Evolutionary conservation across 768 basidiomycete species (phyloP), one percentile per base, ranked within the genome.

Genomic region (Hirschioporus abietinus): DNA sequence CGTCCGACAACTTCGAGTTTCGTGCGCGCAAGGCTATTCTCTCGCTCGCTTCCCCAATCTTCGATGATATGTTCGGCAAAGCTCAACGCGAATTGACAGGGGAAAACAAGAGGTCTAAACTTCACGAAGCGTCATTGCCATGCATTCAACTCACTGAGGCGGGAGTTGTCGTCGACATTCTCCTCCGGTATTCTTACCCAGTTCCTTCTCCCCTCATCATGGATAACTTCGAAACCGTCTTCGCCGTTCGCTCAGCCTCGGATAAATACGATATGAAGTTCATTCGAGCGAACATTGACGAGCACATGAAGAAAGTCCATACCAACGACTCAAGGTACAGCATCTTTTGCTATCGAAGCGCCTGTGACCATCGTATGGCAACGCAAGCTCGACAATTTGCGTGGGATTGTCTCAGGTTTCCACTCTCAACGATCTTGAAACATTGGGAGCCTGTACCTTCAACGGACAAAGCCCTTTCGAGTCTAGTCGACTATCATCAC

Each of bases 31-130:
- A 84, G 69, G 69, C 81, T 57, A 75, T 88, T 65, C 77, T 89
- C 12, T 80, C 83, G 20, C 71, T 86, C 18, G 82, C 86, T 0
- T 89, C 88, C 12, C 78, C 83, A 4, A 82, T 88, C 72, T 88
- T 89, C 69, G 77, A 77, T 62, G 78, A 80, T 68, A 83, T 86
- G 77, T 83, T 88, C 68, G 78, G 80, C 9, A 73, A 87, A 26
- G 86, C 86, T 30, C 78, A 78, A 57, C 80, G 85, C 1, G 64
- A 73, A 9, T 68, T 71, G 8, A 76, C 77, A 52, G 70, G 68
- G 17, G 65, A 71, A 20, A 12, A 6, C 20, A 10, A 52, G 2
- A 20, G 2, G 1, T 52, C 42, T 12, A 52, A 3, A 20, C 20
- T 3, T 52, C 20, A 20, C 20, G 42, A 52, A 52, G 72, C 76